Evolutionary conservation across 192 early-diverging fungal genomes (phyloP).

Genomic region (Coemansia sp.): DNA sequence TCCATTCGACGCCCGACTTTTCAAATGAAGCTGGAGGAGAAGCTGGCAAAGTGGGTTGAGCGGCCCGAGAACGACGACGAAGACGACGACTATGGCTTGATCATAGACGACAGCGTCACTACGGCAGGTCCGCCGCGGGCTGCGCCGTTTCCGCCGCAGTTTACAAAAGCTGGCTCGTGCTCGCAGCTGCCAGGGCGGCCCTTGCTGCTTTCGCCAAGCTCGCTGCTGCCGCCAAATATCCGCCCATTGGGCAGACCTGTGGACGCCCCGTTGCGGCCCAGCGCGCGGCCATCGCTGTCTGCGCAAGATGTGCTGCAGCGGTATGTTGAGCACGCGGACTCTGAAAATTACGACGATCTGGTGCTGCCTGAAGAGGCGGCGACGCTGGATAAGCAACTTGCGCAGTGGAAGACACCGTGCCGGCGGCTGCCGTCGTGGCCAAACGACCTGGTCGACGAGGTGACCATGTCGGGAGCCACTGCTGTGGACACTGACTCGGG

Average conservation of each 20-base stretch:
- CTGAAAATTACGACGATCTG: constrained; percentile 47
- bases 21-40: constrained; percentile 37
- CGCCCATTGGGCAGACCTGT: constrained; percentile 8
- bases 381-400: constrained; percentile 37
- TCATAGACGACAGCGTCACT: constrained; percentile 47
- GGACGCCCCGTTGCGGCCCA: constrained; percentile 11
- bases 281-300: constrained; percentile 9
- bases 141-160: constrained; percentile 20
- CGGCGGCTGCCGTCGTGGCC: constrained; percentile 31
- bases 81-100: constrained; percentile 47
- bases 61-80: constrained; percentile 39
- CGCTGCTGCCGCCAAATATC: constrained; percentile 35
- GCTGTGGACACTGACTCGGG: constrained; percentile 27
- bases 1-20: no score
- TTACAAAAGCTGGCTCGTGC: constrained; percentile 42
- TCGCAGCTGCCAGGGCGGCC: constrained; percentile 29
- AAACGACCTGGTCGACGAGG: constrained; percentile 17
- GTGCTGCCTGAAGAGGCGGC: constrained; percentile 46
- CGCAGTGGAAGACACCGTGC: constrained; percentile 40
- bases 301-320: constrained; percentile 25
- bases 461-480: constrained; percentile 45
- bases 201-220: constrained; percentile 21
- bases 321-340: constrained; percentile 34
- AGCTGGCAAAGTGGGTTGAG: constrained; percentile 44
- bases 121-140: constrained; percentile 19